Base-by-base conservation (phyloP, 2,329 filamentous ascomycete genomes). In the Dothidotthia symphoricarpi region DNA sequence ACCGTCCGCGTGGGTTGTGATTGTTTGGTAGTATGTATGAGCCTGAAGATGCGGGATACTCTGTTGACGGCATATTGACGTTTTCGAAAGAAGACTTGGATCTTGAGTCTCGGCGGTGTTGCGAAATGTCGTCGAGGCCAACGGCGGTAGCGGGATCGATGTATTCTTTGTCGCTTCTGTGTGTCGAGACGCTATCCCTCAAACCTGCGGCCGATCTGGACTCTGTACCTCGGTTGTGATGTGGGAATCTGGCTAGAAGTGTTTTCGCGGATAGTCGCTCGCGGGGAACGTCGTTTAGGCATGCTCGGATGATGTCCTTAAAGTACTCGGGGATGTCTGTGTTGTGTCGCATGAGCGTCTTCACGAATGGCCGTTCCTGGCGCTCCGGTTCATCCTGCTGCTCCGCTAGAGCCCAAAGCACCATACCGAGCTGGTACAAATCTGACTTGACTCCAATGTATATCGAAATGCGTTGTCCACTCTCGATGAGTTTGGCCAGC, bases 381-480 rank as follows among this genome's bases (percentile, higher is more conserved):
- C 80, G 76, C 63, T 97, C 93, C 1, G 93, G 93, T 57, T 97
- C 91, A 57, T 97, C 91, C 39, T 90, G 81, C 51, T 91, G 80
- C 59, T 85, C 85, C 1, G 88, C 91, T 30, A 98, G 71, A 15
- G 88, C 88, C 88, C 91, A 98, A 3, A 98, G 72, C 2, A 95
- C 89, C 93, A 98, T 98, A 4, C 93, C 93, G 4, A 97, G 77
- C 67, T 98, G 93, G 59, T 86, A 98, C 1, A 98, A 74, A 67
- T 98, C 93, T 0, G 91, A 95, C 69, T 98, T 98, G 62, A 96
- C 89, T 10, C 93, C 91, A 61, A 98, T 97, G 60, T 95, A 96
- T 84, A 97, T 95, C 30, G 87, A 86, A 36, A 98, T 90, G 19
- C 88, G 80, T 66, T 96, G 90, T 41, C 86, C 87, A 65, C 83